Conservation (phyloP, 352 stramenopile species). For the Phytophthora pinifolia region DNA sequence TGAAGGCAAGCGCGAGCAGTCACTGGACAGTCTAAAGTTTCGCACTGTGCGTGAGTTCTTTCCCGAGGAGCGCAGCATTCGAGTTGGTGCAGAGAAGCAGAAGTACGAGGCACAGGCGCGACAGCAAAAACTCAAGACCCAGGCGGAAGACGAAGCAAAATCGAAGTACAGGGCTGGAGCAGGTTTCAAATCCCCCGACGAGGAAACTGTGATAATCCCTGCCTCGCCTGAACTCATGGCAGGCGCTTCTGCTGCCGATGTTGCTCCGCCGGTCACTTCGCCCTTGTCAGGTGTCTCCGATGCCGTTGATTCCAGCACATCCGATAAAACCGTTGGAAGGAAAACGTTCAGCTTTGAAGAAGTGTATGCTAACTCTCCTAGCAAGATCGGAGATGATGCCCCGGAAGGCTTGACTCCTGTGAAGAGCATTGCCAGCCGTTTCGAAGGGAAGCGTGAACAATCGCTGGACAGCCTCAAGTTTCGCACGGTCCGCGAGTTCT, state of each 20-base stretch:
- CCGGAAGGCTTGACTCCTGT: slow-evolving; percentile 34
- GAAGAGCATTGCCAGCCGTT: slow-evolving; percentile 64
- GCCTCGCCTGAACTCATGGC: slow-evolving; percentile 1
- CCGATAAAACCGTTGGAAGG: slow-evolving; percentile 9
- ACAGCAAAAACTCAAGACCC: slow-evolving; percentile 34
- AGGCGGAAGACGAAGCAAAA: slow-evolving; percentile 35
- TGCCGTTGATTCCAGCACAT: slow-evolving; percentile 8
- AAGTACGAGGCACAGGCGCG: slow-evolving; percentile 37
- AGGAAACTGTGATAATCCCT: slow-evolving; percentile 1
- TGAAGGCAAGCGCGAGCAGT: slow-evolving; percentile 40
- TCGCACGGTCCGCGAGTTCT: slow-evolving; percentile 61
- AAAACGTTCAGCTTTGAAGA: slow-evolving; percentile 28
- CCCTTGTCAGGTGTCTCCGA: not conserved
- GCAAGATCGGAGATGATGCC: slow-evolving; percentile 14
- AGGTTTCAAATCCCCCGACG: slow-evolving; percentile 21
- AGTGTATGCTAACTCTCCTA: slow-evolving; percentile 14
- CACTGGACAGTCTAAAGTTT: slow-evolving; percentile 39
- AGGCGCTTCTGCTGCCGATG: not conserved
- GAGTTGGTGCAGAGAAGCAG: slow-evolving; percentile 36
- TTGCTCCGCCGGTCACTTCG: too few species aligned
- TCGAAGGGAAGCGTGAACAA: slow-evolving; percentile 65
- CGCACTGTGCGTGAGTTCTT: slow-evolving; percentile 44
- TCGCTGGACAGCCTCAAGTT: slow-evolving; percentile 61
- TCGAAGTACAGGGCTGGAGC: slow-evolving; percentile 30
- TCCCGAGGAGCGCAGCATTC: slow-evolving; percentile 34